Evolutionary conservation across 306 rosid genomes (phyloP).

Genomic region (Rosa rugosa): DNA sequence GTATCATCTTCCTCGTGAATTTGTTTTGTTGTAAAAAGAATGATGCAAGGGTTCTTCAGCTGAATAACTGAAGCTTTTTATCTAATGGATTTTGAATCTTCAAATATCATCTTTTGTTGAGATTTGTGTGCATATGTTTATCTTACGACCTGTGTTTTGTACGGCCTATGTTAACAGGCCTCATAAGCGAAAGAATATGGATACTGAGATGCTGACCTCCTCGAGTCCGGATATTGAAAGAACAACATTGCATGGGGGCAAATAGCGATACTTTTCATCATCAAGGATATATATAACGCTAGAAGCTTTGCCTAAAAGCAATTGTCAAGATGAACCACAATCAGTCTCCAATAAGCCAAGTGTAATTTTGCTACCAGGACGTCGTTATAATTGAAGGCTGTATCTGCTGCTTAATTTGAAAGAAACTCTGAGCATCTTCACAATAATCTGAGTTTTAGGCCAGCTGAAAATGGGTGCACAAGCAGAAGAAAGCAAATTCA

Average conservation of each 20-base stretch:
- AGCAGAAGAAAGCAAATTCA: not conserved
- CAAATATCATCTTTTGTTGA: not conserved
- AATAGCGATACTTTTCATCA: not conserved
- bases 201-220: not conserved
- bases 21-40: slow-evolving; percentile 13
- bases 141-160: not conserved
- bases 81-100: slow-evolving; percentile 5
- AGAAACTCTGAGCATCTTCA: not conserved
- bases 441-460: not conserved
- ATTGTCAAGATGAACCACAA: not conserved
- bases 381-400: not conserved
- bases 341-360: not conserved
- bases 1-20: not conserved
- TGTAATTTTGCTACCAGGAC: not conserved
- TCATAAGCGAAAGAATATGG: not conserved
- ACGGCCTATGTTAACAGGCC: not conserved
- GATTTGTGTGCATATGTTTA: not conserved
- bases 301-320: not conserved
- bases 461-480: not conserved
- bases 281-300: not conserved
- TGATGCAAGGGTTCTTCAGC: slow-evolving; percentile 5
- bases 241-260: not conserved
- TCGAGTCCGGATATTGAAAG: not conserved
- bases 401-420: not conserved
- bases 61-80: slow-evolving; percentile 10